A percentile compares a stretch with the other conserved stretches of the same genome.
phyloP scores from a whole-genome alignment of 2,329 filamentous ascomycete species.

The Nothophoma quercina region DNA sequence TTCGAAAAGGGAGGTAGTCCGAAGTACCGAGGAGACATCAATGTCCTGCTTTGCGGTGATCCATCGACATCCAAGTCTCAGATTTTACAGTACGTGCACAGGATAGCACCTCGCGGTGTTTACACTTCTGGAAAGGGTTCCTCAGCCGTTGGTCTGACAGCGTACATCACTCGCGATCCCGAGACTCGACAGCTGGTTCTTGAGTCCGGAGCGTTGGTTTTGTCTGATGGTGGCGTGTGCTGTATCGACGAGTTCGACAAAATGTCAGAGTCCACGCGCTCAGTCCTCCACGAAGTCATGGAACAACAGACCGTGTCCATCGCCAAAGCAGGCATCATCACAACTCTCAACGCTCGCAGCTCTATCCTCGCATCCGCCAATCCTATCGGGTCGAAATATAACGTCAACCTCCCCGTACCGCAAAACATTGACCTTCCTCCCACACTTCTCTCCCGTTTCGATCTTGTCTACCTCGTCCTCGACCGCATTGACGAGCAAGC shows the following conservation, averaged over 20 bases:
- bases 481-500: slow-evolving; percentile 91
- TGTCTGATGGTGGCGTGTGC: slow-evolving; percentile 78
- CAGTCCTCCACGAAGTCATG: slow-evolving; percentile 81
- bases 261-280: slow-evolving; percentile 77
- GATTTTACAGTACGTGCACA: slow-evolving; percentile 91
- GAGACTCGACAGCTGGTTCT: slow-evolving; percentile 77
- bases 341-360: slow-evolving; percentile 91
- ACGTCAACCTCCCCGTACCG: slow-evolving; percentile 91
- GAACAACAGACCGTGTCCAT: slow-evolving; percentile 82
- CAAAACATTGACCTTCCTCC: slow-evolving; percentile 98
- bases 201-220: slow-evolving; percentile 75
- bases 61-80: slow-evolving; percentile 97
- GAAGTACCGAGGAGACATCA: slow-evolving; percentile 96
- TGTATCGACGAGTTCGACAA: slow-evolving; percentile 84
- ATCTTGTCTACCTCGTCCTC: slow-evolving; percentile 94
- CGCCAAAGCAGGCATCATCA: slow-evolving; percentile 80
- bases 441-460: slow-evolving; percentile 93
- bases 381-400: slow-evolving; percentile 97
- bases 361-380: slow-evolving; percentile 97
- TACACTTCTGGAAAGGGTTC: slow-evolving; percentile 81
- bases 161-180: slow-evolving; percentile 78
- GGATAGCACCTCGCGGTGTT: slow-evolving; percentile 89
- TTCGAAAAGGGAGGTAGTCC: slow-evolving; percentile 97
- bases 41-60: slow-evolving; percentile 94
- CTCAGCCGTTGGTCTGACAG: slow-evolving; percentile 77